Conservation (phyloP, 148 eudicot species). For the Amaranthus cruentus region DNA sequence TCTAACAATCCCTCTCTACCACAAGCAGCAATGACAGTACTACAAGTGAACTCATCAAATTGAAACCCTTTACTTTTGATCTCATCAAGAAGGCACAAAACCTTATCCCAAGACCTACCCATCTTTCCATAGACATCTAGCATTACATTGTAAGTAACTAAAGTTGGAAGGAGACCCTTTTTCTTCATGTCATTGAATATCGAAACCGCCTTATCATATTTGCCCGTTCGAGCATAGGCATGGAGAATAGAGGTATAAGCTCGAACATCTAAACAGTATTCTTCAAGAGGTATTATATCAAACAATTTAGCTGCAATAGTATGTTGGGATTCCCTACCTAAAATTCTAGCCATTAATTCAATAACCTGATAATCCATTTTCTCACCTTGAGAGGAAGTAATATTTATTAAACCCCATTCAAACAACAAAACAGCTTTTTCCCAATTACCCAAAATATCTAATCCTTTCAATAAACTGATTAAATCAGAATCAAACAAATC, state of each 20-base stretch:
- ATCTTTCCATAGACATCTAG: constrained; percentile 65
- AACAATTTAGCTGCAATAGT: constrained; percentile 57
- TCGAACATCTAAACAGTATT: constrained; percentile 56
- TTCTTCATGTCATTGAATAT: constrained; percentile 50
- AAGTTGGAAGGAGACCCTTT: constrained; percentile 55
- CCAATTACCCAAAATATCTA: constrained; percentile 65
- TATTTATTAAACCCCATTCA: constrained; percentile 62
- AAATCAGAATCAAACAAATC: constrained; percentile 57
- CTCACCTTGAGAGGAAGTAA: constrained; percentile 21
- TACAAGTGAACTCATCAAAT: constrained; percentile 86
- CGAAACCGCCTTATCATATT: constrained; percentile 54
- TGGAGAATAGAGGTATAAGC: constrained; percentile 68
- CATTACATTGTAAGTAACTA: constrained; percentile 68
- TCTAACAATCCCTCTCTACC: constrained; percentile 86
- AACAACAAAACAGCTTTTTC: constrained; percentile 58
- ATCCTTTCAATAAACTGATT: constrained; percentile 53
- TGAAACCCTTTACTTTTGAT: constrained; percentile 54
- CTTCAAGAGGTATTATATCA: constrained; percentile 58
- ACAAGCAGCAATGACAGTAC: constrained; percentile 89
- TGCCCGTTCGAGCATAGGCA: constrained; percentile 64
- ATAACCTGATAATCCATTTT: constrained; percentile 47
- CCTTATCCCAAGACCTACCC: constrained; percentile 79
- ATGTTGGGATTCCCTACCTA: constrained; percentile 77
- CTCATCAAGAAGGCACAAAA: constrained; percentile 58
- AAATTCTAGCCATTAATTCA: constrained; percentile 67